Base-by-base conservation (phyloP, 306 rosid genomes). In the Begonia peltatifolia region DNA sequence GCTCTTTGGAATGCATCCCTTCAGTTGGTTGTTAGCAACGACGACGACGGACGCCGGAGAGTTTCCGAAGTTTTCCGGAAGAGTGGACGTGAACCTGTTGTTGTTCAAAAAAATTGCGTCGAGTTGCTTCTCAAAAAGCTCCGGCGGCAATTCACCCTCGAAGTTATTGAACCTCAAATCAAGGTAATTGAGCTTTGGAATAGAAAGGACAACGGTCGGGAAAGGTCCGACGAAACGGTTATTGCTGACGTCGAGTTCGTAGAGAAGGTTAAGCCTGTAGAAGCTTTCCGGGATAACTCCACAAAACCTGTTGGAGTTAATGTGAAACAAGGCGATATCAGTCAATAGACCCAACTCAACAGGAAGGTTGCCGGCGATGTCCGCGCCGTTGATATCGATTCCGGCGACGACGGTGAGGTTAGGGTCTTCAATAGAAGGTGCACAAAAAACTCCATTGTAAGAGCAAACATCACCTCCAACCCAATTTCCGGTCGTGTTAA, bases 221-320 rank as follows among this genome's bases (percentile, higher is more conserved):
- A 89, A 89, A 2, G 11, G n/a, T 0, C 97, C 97, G 1, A 79
- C 97, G 10, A 89, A 82, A 0, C 93, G 79, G 58, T 89, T 89
- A 65, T 84, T 89, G 57, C 97, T 89, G 0, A 82, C 15, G 46
- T 89, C 97, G 0, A 82, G 14, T 63, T 89, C 95, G 5, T 38
- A 18, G 47, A 89, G 60, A 7, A 84, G 67, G 16, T 0, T 65
- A 1, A 89, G 61, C 22, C 66, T 78, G 8, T 58, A 50, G 46
- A 84, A 74, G 56, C 76, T 82, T 2, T 61, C 14, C 3, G 97
- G 93, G 9, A 89, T 51, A 18, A 84, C 16, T 2, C 97, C 93
- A 11, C 95, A 89, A 20, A 84, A 89, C 58, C 95, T 67, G 55
- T 89, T 84, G 3, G 83, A 46, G 65, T 84, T 89, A 1, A 89